phyloP scores from a whole-genome alignment of 2,329 filamentous ascomycete genomes.

The Scedosporium dehoogii region DNA sequence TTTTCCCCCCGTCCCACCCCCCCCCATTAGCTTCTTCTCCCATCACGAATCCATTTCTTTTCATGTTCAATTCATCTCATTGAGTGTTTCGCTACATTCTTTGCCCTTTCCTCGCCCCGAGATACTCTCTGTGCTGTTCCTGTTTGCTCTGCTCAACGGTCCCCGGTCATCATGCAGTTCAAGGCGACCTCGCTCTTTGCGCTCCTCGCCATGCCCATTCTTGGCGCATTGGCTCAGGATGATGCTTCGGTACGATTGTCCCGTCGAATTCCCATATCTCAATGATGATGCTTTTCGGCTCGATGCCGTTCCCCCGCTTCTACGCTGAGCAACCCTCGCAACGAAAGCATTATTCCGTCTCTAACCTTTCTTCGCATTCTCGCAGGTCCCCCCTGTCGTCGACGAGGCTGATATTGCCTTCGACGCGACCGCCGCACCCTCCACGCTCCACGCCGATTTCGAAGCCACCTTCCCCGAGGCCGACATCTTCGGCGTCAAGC shows the following conservation, averaged over 20 bases:
- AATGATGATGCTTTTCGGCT: background rate
- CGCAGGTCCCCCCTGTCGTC: conserved; percentile 5
- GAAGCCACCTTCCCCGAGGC: conserved; percentile 54
- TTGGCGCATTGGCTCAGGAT: conserved; percentile 47
- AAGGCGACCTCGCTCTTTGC: conserved; percentile 58
- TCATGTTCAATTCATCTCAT: background rate
- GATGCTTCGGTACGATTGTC: conserved; percentile 37
- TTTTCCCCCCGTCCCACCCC: background rate
- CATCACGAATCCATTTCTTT: background rate
- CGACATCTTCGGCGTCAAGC: conserved; percentile 90
- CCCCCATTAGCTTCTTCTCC: background rate
- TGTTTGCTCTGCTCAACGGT: background rate
- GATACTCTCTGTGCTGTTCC: background rate
- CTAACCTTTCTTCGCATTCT: background rate
- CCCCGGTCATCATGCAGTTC: conserved; percentile 54
- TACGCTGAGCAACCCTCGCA: background rate
- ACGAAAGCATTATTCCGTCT: background rate
- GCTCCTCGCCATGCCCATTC: conserved; percentile 58
- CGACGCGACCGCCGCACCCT: conserved; percentile 10
- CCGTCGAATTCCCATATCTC: conserved; percentile 6
- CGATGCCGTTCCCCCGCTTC: background rate
- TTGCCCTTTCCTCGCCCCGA: background rate
- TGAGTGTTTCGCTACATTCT: background rate
- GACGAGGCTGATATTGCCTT: conserved; percentile 9
- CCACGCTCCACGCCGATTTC: conserved; percentile 50